Evolutionary conservation across 2,329 filamentous ascomycete genomes (phyloP), one percentile per base, ranked within the genome.

Genomic region (Raffaelea ambrosiae): DNA sequence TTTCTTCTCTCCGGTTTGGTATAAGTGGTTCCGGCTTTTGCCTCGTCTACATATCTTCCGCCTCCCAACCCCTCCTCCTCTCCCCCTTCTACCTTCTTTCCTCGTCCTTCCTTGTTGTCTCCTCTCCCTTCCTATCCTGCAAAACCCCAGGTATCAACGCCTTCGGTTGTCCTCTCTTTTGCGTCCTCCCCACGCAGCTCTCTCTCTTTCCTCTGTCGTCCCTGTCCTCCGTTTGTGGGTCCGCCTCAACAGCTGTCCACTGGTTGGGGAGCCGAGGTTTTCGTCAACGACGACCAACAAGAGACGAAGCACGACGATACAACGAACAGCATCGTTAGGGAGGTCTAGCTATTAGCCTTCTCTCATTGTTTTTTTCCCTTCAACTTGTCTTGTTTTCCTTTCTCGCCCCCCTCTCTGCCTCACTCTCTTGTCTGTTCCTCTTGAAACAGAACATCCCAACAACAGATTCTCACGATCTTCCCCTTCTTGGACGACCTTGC

Each of bases 201-300:
- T 40, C 23, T 14, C 21, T 19, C 19, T 43, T 14, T 19, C 18
- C n/a, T n/a, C 22, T 19, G 11, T n/a, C 35, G 35, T 33, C 20
- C 26, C 31, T n/a, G 11, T 23, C 23, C 7, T 36, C 22, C 18
- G 21, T 33, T 31, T 41, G n/a, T 20, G 10, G 33, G 11, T 13
- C 42, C 21, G 19, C 10, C 19, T 40, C 31, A 4, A 23, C 26
- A 42, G 39, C 43, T 46, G 10, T 39, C 43, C 47, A 46, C 47
- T 48, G 47, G 47, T 8, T 49, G 47, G 47, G 43, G 42, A 29
- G 39, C 16, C 29, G 26, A n/a, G n/a, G 22, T 19, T 19, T 10
- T 16, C 22, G 29, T 35, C 31, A n/a, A 23, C 39, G 19, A 43
- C 23, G 22, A 39, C 13, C 31, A 26, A 16, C 23, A 47, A 42